Conservation (phyloP, 164 flowering plant species). For the Vitis vinifera region ASM3070453v1 NC_081809.1:11834501-11835000, state of each 20-base stretch:
- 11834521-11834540: too few relatives aligned
- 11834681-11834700: too few relatives aligned
- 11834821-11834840: background rate
- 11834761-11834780: too few relatives aligned
- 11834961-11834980: conserved; percentile 75
- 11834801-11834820: background rate
- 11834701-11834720: conserved; percentile 17
- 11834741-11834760: background rate
- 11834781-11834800: too few relatives aligned
- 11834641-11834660: too few relatives aligned
- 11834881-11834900: background rate
- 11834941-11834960: conserved; percentile 60
- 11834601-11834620: too few relatives aligned
- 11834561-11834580: too few relatives aligned
- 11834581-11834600: too few relatives aligned
- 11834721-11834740: conserved; percentile 60
- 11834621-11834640: too few relatives aligned
- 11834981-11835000: conserved; percentile 88
- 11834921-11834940: background rate
- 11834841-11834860: too few relatives aligned
- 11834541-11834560: too few relatives aligned
- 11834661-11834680: too few relatives aligned
- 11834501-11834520: conserved; percentile 23
- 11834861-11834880: background rate
- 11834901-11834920: background rate